Conservation (phyloP, 179 eudicot species). For the Patellifolia procumbens region DNA sequence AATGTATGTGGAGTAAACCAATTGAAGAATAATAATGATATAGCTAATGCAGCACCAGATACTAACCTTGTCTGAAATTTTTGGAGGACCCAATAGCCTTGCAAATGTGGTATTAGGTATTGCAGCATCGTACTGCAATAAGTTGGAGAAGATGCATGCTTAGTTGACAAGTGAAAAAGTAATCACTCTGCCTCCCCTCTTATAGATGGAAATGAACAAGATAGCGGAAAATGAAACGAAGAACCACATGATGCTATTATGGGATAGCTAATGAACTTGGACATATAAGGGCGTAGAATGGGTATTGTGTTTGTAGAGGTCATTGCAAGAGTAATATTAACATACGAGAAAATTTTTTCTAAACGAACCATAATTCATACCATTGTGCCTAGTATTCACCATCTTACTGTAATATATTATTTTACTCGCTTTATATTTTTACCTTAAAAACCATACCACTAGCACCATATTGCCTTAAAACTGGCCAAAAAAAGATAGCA, state of each 20-base stretch:
- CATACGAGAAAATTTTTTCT: not conserved
- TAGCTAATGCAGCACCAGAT: not conserved
- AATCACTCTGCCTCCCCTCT: too few relatives aligned
- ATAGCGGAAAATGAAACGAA: too few relatives aligned
- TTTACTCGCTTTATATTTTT: too few relatives aligned
- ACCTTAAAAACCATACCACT: too few relatives aligned
- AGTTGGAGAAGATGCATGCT: too few relatives aligned
- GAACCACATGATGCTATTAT: not conserved
- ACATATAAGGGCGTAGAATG: not conserved
- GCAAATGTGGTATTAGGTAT: constrained; percentile 93
- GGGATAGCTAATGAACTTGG: constrained; percentile 2
- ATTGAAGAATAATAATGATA: not conserved
- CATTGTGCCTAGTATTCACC: too few relatives aligned
- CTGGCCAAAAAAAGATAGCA: too few relatives aligned
- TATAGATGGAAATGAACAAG: too few relatives aligned
- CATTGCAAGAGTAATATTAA: not conserved
- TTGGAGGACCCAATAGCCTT: constrained; percentile 82
- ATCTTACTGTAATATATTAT: too few relatives aligned
- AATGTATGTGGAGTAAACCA: constrained; percentile 5
- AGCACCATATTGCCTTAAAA: too few relatives aligned
- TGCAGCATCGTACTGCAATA: too few relatives aligned
- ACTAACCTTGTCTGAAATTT: constrained; percentile 48
- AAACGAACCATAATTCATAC: not conserved
- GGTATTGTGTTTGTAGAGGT: not conserved
- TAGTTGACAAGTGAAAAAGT: too few relatives aligned